phyloP scores from a whole-genome alignment of 1,284 basidiomycete genomes.

The Chalciporus sp. region DNA sequence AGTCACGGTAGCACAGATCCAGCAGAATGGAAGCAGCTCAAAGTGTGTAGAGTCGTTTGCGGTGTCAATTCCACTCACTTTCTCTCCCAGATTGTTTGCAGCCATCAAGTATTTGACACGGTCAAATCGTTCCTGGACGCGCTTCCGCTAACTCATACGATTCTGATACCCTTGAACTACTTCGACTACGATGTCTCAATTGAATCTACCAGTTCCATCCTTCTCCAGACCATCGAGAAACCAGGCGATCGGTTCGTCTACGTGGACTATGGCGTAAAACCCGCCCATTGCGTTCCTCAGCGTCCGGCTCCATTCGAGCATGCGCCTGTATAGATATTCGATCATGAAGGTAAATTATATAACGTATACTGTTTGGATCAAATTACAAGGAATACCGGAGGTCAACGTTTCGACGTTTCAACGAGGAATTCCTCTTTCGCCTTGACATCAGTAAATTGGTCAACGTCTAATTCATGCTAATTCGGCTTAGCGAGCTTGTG shows the following conservation, averaged over 20 bases:
- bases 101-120: conserved; percentile 54
- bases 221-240: conserved; percentile 44
- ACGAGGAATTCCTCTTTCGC: too few species aligned
- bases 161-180: conserved; percentile 49
- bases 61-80: not conserved
- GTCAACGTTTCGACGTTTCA: too few species aligned
- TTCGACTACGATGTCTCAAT: conserved; percentile 64
- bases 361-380: too few species aligned
- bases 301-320: conserved; percentile 48
- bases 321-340: conserved; percentile 36
- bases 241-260: conserved; percentile 44
- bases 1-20: conserved; percentile 59
- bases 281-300: conserved; percentile 48
- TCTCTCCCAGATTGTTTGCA: conserved; percentile 53
- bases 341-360: conserved; percentile 37
- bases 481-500: too few species aligned
- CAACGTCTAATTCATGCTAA: too few species aligned
- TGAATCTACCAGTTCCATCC: conserved; percentile 56
- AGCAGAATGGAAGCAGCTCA: conserved; percentile 51
- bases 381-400: too few species aligned
- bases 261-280: conserved; percentile 57
- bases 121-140: conserved; percentile 54
- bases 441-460: too few species aligned
- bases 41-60: conserved; percentile 34
- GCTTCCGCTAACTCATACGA: conserved; percentile 32